Evolutionary conservation across 306 rosid genomes (phyloP).

Genomic region (Myrica gale): DNA sequence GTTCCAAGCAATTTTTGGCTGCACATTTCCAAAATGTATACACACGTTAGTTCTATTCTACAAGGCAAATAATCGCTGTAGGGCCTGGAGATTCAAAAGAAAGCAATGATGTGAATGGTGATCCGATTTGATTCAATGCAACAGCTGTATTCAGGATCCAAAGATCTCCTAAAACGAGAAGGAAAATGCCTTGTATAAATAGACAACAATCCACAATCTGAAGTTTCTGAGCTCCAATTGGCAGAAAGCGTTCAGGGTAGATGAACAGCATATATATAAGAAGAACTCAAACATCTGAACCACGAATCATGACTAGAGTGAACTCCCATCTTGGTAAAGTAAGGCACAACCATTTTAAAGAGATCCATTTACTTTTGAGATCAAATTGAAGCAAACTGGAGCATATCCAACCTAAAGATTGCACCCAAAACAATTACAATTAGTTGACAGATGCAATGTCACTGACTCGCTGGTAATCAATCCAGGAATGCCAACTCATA

Average conservation of each 20-base stretch:
- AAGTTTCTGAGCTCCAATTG: neutral
- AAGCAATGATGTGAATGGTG: neutral
- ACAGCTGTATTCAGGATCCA: neutral
- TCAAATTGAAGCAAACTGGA: neutral
- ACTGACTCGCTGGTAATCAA: neutral
- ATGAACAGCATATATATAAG: neutral
- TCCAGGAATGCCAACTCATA: neutral
- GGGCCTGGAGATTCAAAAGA: neutral
- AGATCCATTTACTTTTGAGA: neutral
- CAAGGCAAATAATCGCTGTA: neutral
- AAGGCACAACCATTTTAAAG: neutral
- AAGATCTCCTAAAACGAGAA: neutral
- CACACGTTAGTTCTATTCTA: neutral
- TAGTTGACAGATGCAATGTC: neutral
- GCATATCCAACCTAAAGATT: neutral
- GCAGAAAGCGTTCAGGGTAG: neutral
- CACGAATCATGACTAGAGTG: neutral
- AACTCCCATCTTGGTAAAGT: neutral
- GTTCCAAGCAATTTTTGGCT: constrained; percentile 76
- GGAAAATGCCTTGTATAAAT: neutral
- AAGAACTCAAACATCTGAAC: neutral
- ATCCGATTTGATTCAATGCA: neutral
- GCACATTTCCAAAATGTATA: constrained; percentile 27
- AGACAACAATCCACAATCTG: neutral
- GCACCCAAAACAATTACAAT: neutral